A percentile compares a stretch with the other conserved stretches of the same genome.
Conservation (phyloP, 164 flowering plant species). For the Tetracentron sinense region DNA sequence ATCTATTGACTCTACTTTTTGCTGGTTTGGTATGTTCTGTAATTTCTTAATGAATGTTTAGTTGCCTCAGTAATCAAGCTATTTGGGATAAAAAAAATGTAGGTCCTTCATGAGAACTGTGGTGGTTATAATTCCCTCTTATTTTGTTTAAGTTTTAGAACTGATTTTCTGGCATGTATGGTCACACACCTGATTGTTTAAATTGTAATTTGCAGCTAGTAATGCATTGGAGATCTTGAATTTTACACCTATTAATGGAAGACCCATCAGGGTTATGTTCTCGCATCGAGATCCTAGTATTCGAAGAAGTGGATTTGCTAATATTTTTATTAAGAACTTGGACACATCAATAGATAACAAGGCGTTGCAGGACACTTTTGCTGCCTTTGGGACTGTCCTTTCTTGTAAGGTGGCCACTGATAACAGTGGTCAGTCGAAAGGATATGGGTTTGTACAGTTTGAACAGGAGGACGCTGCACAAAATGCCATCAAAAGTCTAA, state of each 20-base stretch:
- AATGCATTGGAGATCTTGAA: constrained; percentile 43
- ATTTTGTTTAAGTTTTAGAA: no score
- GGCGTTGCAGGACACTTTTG: constrained; percentile 45
- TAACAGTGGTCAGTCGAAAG: constrained; percentile 39
- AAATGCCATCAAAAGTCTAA: constrained; percentile 36
- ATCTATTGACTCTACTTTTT: no score
- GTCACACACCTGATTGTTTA: no score
- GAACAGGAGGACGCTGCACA: constrained; percentile 44
- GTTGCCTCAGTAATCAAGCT: no score
- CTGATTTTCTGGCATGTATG: no score
- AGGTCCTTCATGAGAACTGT: no score
- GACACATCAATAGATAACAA: constrained; percentile 47
- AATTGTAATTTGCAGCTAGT: constrained; percentile 32
- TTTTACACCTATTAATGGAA: constrained; percentile 48
- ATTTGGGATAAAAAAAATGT: no score
- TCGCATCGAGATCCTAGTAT: constrained; percentile 48
- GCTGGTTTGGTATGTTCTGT: no score
- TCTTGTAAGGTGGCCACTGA: constrained; percentile 56
- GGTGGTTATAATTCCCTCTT: no score
- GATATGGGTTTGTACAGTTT: constrained; percentile 58
- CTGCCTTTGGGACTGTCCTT: constrained; percentile 44
- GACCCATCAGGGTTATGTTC: constrained; percentile 48
- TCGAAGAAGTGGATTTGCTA: constrained; percentile 47
- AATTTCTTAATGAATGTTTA: no score
- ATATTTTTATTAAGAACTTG: constrained; percentile 56